Base-by-base conservation (phyloP, 2,329 filamentous ascomycete genomes). In the Alternaria burnsii region DNA sequence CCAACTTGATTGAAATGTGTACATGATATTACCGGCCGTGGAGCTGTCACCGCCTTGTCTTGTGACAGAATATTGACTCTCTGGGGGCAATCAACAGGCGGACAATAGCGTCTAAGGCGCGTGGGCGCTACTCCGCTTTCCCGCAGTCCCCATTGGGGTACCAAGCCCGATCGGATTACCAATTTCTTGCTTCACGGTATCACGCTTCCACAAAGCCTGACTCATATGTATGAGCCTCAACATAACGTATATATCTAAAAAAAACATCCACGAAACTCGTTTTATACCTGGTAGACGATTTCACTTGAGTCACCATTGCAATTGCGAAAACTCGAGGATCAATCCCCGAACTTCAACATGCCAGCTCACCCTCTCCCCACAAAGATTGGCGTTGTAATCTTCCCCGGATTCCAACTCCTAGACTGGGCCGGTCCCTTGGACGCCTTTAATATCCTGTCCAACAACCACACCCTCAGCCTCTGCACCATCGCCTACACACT, bases 391-490 rank as follows among this genome's bases (percentile, higher is more conserved):
- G 51, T 76, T 28, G 9, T 81, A 52, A 71, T 81, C 63, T 73
- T 79, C 68, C 69, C 69, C 44, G 78, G 78, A 58, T 79, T 77
- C 70, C 77, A 76, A 66, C 71, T 74, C 61, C 76, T 76, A 61
- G 75, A 80, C 63, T 66, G 75, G 47, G 71, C 70, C 54, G 84
- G 83, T 5, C 83, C 83, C 7, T 71, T 86, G 14, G 82, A 85
- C 61, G 78, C 80, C 63, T 74, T 85, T 24, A 82, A 75, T 62
- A 67, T 74, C 20, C 75, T 80, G 59, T 71, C 75, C n/a, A 63
- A 59, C 38, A 58, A 32, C 4, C 58, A 67, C 32, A 51, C 69
- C 7, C 62, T 80, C 22, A 63, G 63, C 5, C 73, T 81, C 52
- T 70, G 62, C 59, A 68, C 79, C 48, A 70, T 82, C 34, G 71